A percentile compares a stretch with the other conserved stretches of the same genome.
These are phyloP conservation scores for Lasiodiplodia theobromae DNA, from an alignment of 2,329 filamentous ascomycete species.

Conservation along the genomic window DNA sequence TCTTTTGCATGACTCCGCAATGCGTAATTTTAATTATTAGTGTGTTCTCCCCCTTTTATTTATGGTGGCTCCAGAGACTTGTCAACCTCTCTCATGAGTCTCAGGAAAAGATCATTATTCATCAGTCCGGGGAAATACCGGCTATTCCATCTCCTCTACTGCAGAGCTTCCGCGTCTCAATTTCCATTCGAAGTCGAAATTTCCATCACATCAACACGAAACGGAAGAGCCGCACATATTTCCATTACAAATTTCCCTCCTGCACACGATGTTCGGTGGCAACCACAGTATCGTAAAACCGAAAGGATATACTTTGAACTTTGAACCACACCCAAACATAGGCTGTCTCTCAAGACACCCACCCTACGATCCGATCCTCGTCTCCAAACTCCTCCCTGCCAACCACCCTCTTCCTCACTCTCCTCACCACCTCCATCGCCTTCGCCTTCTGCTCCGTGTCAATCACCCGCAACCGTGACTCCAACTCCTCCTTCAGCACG, in stretches of 20 bases:
- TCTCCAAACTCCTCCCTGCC: not conserved
- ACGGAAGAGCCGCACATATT: not conserved
- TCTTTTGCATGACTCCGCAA: not conserved
- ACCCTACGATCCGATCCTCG: slow-evolving; percentile 9
- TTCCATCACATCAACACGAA: too few species aligned
- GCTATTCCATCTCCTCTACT: too few species aligned
- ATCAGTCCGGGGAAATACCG: not conserved
- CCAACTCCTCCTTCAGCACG: slow-evolving; percentile 11
- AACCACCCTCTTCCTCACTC: slow-evolving; percentile 1
- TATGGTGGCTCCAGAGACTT: not conserved
- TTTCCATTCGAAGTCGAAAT: too few species aligned
- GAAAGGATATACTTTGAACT: not conserved
- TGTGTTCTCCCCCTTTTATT: not conserved
- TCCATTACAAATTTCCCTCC: not conserved
- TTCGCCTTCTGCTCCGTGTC: slow-evolving; percentile 5
- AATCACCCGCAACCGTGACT: not conserved
- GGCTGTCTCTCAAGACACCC: not conserved
- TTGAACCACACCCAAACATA: not conserved
- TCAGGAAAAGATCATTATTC: not conserved
- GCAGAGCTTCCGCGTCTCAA: too few species aligned
- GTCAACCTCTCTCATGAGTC: not conserved
- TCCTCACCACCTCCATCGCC: not conserved
- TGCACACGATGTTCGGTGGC: too few species aligned
- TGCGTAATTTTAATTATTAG: not conserved
- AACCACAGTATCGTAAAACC: not conserved